These are phyloP conservation scores for Salisapilia sapeloensis DNA, from an alignment of 352 stramenopile species.

Conservation along the genomic window DNA sequence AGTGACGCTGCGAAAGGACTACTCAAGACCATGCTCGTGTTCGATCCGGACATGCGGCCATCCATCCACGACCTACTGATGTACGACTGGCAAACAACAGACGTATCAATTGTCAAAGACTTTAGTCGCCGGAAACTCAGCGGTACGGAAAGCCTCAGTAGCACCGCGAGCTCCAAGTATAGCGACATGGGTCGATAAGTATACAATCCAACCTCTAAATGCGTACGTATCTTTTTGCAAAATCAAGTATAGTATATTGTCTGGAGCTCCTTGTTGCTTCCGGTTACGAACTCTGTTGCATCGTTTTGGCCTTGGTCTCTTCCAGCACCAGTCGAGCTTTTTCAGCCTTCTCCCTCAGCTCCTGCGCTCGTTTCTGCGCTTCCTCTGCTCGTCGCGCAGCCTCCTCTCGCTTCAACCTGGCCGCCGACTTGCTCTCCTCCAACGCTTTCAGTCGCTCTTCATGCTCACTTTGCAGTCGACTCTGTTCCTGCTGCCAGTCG, in stretches of 20 bases:
- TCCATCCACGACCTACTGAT: constrained; percentile 37
- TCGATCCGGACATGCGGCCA: constrained; percentile 34
- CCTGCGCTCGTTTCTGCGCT: constrained; percentile 31
- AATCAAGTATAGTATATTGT: too few species aligned
- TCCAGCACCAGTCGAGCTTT: constrained; percentile 18
- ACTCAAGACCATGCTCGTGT: constrained; percentile 46
- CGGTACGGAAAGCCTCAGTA: too few species aligned
- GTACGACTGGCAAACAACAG: constrained; percentile 49
- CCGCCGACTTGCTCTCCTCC: constrained; percentile 23
- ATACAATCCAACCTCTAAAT: too few species aligned
- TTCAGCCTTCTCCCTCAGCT: constrained; percentile 29
- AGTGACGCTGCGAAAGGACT: constrained; percentile 44
- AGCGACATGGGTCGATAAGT: too few species aligned
- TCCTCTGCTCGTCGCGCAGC: constrained; percentile 29
- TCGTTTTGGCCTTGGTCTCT: neutral
- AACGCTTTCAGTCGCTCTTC: constrained; percentile 27
- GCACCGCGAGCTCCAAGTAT: too few species aligned
- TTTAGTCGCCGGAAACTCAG: too few species aligned
- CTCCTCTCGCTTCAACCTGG: constrained; percentile 19
- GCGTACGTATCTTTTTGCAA: too few species aligned
- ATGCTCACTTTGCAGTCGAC: constrained; percentile 16
- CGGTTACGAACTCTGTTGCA: too few species aligned
- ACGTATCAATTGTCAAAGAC: too few species aligned
- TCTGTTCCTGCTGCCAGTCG: constrained; percentile 39
- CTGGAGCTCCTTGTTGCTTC: neutral